A percentile compares a stretch with the other conserved stretches of the same genome.
phyloP scores from a whole-genome alignment of 768 basidiomycete species.

The Podaxis pistillaris region DNA sequence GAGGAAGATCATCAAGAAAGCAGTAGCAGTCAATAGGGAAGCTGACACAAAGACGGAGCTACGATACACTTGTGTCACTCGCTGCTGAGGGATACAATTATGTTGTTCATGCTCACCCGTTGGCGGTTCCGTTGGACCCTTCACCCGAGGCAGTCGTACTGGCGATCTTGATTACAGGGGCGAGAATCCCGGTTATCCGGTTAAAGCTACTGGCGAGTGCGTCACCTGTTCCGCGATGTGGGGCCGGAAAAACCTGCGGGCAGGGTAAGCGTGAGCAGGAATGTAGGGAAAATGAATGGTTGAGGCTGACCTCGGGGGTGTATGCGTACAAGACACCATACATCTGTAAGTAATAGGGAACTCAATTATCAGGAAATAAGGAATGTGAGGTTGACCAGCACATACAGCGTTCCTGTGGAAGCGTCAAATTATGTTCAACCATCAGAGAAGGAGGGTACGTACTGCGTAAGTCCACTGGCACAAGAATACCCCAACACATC shows the following conservation, averaged over 20 bases:
- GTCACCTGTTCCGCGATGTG: conserved; percentile 55
- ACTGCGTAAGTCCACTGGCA: conserved; percentile 40
- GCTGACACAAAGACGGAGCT: conserved; percentile 52
- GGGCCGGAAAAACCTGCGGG: conserved; percentile 46
- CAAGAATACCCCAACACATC: conserved; percentile 47
- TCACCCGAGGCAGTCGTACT: conserved; percentile 33
- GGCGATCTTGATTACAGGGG: conserved; percentile 48
- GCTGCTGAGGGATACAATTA: background rate
- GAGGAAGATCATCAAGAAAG: conserved; percentile 37
- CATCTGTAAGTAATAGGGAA: conserved; percentile 28
- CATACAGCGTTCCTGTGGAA: conserved; percentile 9
- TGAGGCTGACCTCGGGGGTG: conserved; percentile 45
- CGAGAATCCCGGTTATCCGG: conserved; percentile 44
- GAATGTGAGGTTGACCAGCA: background rate
- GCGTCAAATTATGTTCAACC: background rate
- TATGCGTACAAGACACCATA: conserved; percentile 56
- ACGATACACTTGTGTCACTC: background rate
- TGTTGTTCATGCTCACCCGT: conserved; percentile 27
- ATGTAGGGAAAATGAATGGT: background rate
- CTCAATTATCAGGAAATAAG: background rate
- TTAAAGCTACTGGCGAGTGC: conserved; percentile 49
- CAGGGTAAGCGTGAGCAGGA: background rate
- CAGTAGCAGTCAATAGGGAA: conserved; percentile 41
- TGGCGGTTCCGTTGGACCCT: conserved; percentile 29
- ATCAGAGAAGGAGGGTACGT: conserved; percentile 14